phyloP scores from a whole-genome alignment of 495 filamentous ascomycete species.

The Cudoniella acicularis region DNA sequence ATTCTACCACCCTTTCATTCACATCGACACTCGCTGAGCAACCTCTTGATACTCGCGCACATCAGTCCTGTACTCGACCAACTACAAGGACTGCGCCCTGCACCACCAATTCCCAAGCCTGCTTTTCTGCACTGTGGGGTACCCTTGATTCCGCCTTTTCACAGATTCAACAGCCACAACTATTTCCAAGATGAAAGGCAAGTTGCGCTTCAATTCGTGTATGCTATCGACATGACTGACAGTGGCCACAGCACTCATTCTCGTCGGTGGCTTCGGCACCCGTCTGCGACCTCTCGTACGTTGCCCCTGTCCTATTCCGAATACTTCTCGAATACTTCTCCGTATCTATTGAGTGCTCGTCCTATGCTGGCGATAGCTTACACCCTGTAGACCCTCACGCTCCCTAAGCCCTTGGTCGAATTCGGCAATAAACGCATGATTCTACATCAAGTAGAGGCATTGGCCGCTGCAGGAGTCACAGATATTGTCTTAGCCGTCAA shows the following conservation, averaged over 20 bases:
- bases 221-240: constrained; percentile 29
- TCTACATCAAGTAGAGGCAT: constrained; percentile 91
- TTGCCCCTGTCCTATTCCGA: constrained; percentile 28
- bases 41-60: background rate
- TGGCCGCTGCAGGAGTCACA: constrained; percentile 93
- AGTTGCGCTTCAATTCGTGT: constrained; percentile 16
- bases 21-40: background rate
- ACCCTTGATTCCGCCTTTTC: background rate
- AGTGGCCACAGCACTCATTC: constrained; percentile 77
- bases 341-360: constrained; percentile 7
- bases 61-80: background rate
- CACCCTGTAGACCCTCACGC: constrained; percentile 75
- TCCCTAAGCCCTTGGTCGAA: constrained; percentile 96
- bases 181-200: constrained; percentile 49
- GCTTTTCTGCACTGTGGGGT: constrained; percentile 1
- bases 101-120: background rate
- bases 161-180: constrained; percentile 10
- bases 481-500: constrained; percentile 98
- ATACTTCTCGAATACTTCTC: constrained; percentile 6
- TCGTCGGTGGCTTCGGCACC: constrained; percentile 98
- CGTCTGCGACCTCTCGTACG: constrained; percentile 95
- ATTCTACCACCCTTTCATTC: background rate
- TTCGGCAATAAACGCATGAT: constrained; percentile 99
- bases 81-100: background rate
- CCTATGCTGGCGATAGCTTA: constrained; percentile 17